Evolutionary conservation across 1,284 basidiomycete genomes (phyloP), one percentile per base, ranked within the genome.

Genomic region (Megacollybia platyphylla): DNA sequence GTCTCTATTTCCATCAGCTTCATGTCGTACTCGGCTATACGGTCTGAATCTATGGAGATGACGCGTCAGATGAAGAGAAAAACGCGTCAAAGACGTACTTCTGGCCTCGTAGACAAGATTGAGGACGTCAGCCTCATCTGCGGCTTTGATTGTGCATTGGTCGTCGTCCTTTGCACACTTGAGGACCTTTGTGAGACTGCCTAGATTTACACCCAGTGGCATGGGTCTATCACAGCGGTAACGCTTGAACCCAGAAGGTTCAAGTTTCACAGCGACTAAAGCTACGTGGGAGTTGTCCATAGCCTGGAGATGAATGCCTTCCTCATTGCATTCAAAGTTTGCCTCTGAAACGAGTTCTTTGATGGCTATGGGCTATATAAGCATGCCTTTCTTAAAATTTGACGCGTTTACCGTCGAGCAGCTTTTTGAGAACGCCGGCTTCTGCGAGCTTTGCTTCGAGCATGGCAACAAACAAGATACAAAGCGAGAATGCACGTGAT

Each of bases 211-310:
- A 49, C 90, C 90, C 6, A 94, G 75, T 0, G 91, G 89, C 76
- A 98, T 90, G 43, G 93, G 90, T 17, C 92, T 79, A 64, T 99
- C 96, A 60, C 94, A 97, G 52, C 96, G 83, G 65, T 87, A 98
- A 44, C 76, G 71, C 56, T 86, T 79, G 70, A 97, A 97, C 27
- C 87, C 87, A 0, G 73, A 67, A 0, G 78, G 73, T 26, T 80
- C 65, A 40, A 97, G 74, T 49, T 82, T 74, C 40, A 94, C 86
- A 6, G 88, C 68, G 31, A 97, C 94, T 47, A 97, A 84, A 1
- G 94, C 96, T 55, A 98, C 94, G 64, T 98, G 96, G 5, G 94
- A 97, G 75, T 97, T 97, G 71, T 98, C 96, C 96, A 98, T 99
- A 1, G 96, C 94, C 72, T 98, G 96, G 10, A 97, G 74, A 44